A percentile compares a stretch with the other conserved stretches of the same genome.
These are phyloP conservation scores for Yamadazyma friedrichii DNA, from an alignment of 1,139 yeast species.

Conservation along the genomic window DNA sequence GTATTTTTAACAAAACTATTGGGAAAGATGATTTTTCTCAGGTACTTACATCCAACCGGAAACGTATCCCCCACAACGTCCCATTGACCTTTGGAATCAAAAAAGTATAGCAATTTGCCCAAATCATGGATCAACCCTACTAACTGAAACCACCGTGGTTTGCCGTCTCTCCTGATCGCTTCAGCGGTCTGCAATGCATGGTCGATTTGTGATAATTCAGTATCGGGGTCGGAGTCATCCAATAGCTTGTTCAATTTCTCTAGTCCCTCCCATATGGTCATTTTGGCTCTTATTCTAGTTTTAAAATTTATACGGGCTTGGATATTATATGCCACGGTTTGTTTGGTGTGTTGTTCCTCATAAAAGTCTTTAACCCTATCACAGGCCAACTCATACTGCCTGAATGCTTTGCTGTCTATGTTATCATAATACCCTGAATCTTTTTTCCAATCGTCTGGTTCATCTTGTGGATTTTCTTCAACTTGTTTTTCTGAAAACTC, in stretches of 20 bases:
- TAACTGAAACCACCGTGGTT: conserved; percentile 75
- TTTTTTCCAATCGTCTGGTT: conserved; percentile 19
- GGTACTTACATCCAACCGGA: conserved; percentile 70
- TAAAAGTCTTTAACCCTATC: conserved; percentile 67
- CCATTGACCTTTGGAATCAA: conserved; percentile 75
- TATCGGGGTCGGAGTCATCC: conserved; percentile 76
- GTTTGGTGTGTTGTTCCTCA: conserved; percentile 66
- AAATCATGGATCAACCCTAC: conserved; percentile 73
- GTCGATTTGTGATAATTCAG: conserved; percentile 71
- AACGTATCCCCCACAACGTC: conserved; percentile 82
- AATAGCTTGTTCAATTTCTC: conserved; percentile 59
- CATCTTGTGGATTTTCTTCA: conserved; percentile 6
- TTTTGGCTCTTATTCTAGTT: conserved; percentile 60
- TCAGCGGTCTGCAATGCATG: conserved; percentile 79
- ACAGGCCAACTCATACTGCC: conserved; percentile 71
- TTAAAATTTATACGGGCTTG: conserved; percentile 72
- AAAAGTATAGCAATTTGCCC: conserved; percentile 67
- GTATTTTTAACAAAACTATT: conserved; percentile 62
- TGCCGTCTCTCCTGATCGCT: conserved; percentile 64
- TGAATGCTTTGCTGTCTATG: conserved; percentile 44
- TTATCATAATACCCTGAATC: conserved; percentile 34
- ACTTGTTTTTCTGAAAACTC: conserved; percentile 5
- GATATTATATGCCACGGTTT: conserved; percentile 70
- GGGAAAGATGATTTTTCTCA: conserved; percentile 58
- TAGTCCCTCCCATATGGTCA: conserved; percentile 74